Conservation (phyloP, 495 filamentous ascomycete species). For the Opeltia flavorubescens region DNA sequence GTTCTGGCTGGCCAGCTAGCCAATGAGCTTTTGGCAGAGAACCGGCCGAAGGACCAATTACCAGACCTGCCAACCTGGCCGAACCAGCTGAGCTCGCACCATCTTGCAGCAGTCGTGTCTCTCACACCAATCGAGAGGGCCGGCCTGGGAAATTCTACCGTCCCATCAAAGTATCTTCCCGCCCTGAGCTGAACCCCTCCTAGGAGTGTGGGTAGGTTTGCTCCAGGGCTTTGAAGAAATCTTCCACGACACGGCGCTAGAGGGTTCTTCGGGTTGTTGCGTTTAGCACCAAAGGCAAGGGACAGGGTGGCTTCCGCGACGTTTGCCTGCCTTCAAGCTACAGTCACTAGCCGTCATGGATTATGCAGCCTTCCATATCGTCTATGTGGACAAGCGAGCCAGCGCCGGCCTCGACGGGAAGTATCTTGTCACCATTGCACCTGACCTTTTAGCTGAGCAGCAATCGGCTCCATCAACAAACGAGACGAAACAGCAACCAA, state of each 20-base stretch:
- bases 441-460: slow-evolving; percentile 4
- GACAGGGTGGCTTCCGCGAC: not conserved
- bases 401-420: slow-evolving; percentile 42
- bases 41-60: too few species aligned
- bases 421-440: slow-evolving; percentile 14
- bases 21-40: too few species aligned
- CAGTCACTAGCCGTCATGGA: slow-evolving; percentile 40
- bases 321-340: not conserved
- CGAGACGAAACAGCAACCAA: slow-evolving; percentile 11
- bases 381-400: slow-evolving; percentile 70
- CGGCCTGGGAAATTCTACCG: too few species aligned
- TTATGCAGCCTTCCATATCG: slow-evolving; percentile 56
- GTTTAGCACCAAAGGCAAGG: not conserved
- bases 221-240: not conserved
- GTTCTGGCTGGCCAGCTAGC: too few species aligned
- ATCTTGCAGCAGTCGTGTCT: too few species aligned
- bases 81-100: too few species aligned
- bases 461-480: slow-evolving; percentile 15
- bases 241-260: not conserved
- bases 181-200: too few species aligned
- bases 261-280: too few species aligned
- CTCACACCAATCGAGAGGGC: too few species aligned
- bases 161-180: too few species aligned
- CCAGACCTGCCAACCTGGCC: too few species aligned
- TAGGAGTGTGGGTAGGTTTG: too few species aligned